These are phyloP conservation scores for Leptographium radiaticola DNA, from an alignment of 2,329 filamentous ascomycete species.

Conservation along the genomic window DNA sequence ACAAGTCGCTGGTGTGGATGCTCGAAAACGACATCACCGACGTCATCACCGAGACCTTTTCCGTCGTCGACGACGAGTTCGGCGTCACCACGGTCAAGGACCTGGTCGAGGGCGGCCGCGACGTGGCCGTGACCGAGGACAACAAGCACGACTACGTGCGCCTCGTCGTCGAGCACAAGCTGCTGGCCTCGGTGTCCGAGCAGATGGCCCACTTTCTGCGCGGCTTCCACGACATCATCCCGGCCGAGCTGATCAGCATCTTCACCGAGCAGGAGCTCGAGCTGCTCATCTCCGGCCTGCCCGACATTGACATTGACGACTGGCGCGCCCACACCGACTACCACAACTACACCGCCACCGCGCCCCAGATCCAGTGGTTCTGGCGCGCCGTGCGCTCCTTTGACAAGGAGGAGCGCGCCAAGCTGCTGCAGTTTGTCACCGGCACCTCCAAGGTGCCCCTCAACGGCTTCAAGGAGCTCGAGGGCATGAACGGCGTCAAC, in stretches of 20 bases:
- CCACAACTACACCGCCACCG: conserved; percentile 90
- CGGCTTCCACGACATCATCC: conserved; percentile 97
- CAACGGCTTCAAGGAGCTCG: conserved; percentile 96
- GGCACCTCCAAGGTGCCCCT: conserved; percentile 96
- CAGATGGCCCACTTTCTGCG: conserved; percentile 89
- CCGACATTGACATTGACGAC: conserved; percentile 95
- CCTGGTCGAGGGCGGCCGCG: conserved; percentile 73
- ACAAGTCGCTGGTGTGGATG: conserved; percentile 98
- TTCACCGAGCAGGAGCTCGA: conserved; percentile 99
- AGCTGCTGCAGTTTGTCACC: conserved; percentile 94
- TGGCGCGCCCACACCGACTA: conserved; percentile 99
- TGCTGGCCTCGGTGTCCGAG: conserved; percentile 82
- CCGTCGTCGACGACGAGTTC: conserved; percentile 86
- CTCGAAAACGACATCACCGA: conserved; percentile 97
- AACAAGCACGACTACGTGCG: conserved; percentile 98
- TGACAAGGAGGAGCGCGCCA: conserved; percentile 96
- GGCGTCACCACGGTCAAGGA: conserved; percentile 81
- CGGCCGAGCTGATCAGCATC: conserved; percentile 84
- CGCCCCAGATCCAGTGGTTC: conserved; percentile 98
- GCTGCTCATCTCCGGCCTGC: conserved; percentile 87
- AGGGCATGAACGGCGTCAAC: conserved; percentile 97
- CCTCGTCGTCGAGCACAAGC: conserved; percentile 83
- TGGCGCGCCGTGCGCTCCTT: conserved; percentile 96
- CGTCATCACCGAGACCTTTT: conserved; percentile 93
- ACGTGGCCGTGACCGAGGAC: conserved; percentile 89